A percentile compares a stretch with the other conserved stretches of the same genome.
Evolutionary conservation across 2,329 filamentous ascomycete genomes (phyloP).

Genomic region (Pezicula radicicola): DNA sequence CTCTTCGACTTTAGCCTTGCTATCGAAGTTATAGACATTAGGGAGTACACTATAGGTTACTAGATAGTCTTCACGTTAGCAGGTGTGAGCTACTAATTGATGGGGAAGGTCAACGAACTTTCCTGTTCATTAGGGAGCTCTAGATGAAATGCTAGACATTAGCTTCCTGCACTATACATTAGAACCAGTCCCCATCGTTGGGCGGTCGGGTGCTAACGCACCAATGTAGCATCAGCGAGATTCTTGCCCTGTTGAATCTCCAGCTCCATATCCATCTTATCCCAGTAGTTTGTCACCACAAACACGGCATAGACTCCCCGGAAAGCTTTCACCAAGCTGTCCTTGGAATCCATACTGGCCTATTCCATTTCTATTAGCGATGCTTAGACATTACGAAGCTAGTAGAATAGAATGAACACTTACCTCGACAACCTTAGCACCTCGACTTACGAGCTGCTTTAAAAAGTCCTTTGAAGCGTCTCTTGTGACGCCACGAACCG

Average conservation of each 20-base stretch:
- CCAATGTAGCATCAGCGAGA: constrained; percentile 33
- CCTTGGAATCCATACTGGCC: constrained; percentile 38
- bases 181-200: constrained; percentile 2
- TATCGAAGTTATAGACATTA: constrained; percentile 30
- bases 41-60: constrained; percentile 33
- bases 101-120: constrained; percentile 21
- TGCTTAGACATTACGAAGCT: not conserved
- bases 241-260: constrained; percentile 32
- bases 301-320: constrained; percentile 9
- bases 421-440: constrained; percentile 37
- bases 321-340: constrained; percentile 33
- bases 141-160: constrained; percentile 40
- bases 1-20: constrained; percentile 30
- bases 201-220: constrained; percentile 4
- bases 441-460: constrained; percentile 31
- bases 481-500: constrained; percentile 5
- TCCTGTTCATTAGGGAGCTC: constrained; percentile 36
- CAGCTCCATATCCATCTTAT: constrained; percentile 30
- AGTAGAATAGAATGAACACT: constrained; percentile 5
- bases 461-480: constrained; percentile 17
- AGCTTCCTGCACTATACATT: constrained; percentile 20
- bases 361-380: not conserved
- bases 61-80: constrained; percentile 5
- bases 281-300: constrained; percentile 11
- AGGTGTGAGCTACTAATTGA: not conserved